phyloP scores from a whole-genome alignment of 441 rosid genomes.

The Mallotus repandus region DNA sequence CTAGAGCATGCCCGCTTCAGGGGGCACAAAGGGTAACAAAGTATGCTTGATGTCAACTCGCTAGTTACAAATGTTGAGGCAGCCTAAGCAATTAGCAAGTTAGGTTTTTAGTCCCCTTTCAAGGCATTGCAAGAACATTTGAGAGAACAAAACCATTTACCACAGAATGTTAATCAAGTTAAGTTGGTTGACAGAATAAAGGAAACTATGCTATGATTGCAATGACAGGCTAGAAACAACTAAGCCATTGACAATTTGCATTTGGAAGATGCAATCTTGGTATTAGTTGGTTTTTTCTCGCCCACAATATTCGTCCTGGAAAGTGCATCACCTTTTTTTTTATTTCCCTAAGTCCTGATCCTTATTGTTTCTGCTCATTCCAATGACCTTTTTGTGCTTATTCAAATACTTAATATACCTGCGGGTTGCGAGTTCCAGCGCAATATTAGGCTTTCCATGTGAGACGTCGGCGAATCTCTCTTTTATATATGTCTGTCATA shows the following conservation, averaged over 20 bases:
- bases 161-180: not conserved
- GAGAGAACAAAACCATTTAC: not conserved
- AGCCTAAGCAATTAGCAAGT: not conserved
- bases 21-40: too few species aligned
- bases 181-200: not conserved
- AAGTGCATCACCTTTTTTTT: not conserved
- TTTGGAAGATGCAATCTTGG: not conserved
- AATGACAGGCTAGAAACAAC: constrained; percentile 29
- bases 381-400: not conserved
- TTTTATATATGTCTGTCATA: not conserved
- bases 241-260: constrained; percentile 4
- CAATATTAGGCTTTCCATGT: constrained; percentile 27
- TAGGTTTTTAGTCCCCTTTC: not conserved
- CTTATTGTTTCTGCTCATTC: not conserved
- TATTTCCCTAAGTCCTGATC: not conserved
- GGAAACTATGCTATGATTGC: not conserved
- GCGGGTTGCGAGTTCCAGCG: not conserved
- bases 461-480: constrained; percentile 18
- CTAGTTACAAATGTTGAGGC: too few species aligned
- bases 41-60: too few species aligned
- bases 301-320: too few species aligned
- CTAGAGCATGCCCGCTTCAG: too few species aligned
- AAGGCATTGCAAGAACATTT: not conserved
- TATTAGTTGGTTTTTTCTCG: constrained; percentile 3
- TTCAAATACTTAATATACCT: not conserved